Percentiles rank a stretch among this genome's conserved stretches.
These are phyloP conservation scores for Chenopodium quinoa DNA, from an alignment of 148 eudicot genomes.

Conservation along the genomic window DNA sequence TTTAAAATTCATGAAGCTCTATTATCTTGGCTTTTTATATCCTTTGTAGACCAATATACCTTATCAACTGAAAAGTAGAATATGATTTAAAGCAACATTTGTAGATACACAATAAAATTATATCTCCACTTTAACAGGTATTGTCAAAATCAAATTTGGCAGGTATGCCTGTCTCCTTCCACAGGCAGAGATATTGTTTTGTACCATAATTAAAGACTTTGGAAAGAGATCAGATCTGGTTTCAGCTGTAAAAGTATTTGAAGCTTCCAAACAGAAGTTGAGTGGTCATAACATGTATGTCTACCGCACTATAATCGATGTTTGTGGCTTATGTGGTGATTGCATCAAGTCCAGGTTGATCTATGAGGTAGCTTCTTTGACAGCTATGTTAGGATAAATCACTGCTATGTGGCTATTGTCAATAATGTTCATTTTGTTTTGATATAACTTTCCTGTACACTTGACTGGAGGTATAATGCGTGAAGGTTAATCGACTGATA, in stretches of 20 bases:
- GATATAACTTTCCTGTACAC: background rate
- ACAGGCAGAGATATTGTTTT: slow-evolving; percentile 50
- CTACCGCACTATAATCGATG: slow-evolving; percentile 87
- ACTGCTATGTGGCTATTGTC: background rate
- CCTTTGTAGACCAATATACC: background rate
- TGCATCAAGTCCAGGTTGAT: slow-evolving; percentile 75
- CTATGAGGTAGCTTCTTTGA: slow-evolving; percentile 63
- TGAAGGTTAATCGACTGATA: background rate
- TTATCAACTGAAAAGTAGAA: background rate
- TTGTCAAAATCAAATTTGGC: slow-evolving; percentile 21
- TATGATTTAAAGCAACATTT: background rate
- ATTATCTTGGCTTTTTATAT: background rate
- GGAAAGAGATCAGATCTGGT: slow-evolving; percentile 75
- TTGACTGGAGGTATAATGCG: background rate
- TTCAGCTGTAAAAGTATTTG: slow-evolving; percentile 70
- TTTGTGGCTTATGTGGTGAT: slow-evolving; percentile 84
- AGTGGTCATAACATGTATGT: slow-evolving; percentile 71
- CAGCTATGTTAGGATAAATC: background rate
- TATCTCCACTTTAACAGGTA: background rate
- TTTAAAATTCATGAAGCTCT: background rate
- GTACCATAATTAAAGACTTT: slow-evolving; percentile 71
- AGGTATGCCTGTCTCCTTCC: slow-evolving; percentile 78
- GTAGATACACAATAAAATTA: background rate
- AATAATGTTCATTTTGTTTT: background rate
- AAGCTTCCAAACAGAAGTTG: slow-evolving; percentile 65